Evolutionary conservation across 2,329 filamentous ascomycete species (phyloP), one percentile per base, ranked within the genome.

Genomic region (Arachnopeziza araneosa): DNA sequence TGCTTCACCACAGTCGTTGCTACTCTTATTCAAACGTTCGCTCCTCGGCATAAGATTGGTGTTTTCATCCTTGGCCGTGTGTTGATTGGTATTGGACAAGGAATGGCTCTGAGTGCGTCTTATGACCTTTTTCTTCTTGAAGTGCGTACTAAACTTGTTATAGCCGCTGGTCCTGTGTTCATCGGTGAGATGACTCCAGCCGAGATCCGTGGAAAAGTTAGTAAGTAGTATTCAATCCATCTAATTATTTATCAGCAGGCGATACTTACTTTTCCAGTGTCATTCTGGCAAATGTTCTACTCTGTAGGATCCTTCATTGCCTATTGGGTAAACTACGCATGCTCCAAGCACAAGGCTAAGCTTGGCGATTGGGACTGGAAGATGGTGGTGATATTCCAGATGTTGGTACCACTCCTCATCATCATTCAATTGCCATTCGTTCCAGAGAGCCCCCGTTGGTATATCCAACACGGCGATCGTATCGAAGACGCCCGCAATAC

Each of bases 331-430:
- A 65, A 63, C 36, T 66, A 64, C 26, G 68, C 66, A 2, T 64
- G 61, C 32, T 54, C 59, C 24, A 63, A 66, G 59, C 66, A 69
- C 56, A 63, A 52, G n/a, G 24, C 30, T 2, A 54, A 36, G 1
- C 63, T 69, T 26, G 87, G 87, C 49, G 78, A 90, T 66, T 89
- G 87, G 87, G 86, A 89, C 73, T 90, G 87, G 87, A 83, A 82
- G 67, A 82, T 89, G 77, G 84, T 90, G 17, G 83, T 89, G 63
- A 84, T 90, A 63, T 89, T 90, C 78, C 87, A 90, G 74, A 77
- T 89, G 54, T 72, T 90, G n/a, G 79, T 89, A 24, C 87, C 87
- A 1, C 64, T 80, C 55, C 67, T 89, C 60, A 86, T 90, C 71
- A 75, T 89, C 23, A 64, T 74, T 3, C 78, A 86, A 44, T 76